Evolutionary conservation across 2,329 filamentous ascomycete genomes (phyloP).

Genomic region (Pseudogymnoascus sp.): DNA sequence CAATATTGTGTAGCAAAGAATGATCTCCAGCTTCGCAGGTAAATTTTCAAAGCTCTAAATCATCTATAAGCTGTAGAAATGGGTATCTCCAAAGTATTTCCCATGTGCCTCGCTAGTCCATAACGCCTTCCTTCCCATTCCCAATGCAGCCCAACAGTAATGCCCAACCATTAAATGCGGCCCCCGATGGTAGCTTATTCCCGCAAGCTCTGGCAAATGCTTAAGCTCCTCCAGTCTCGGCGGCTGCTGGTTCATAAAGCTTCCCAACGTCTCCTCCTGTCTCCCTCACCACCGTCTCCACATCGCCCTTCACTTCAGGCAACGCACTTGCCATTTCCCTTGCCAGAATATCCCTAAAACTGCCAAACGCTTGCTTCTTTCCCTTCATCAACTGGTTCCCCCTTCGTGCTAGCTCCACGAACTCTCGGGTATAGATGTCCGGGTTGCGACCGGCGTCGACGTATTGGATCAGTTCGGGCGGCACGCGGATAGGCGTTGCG

Average conservation of each 20-base stretch:
- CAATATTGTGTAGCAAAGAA: background rate
- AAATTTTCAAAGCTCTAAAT: background rate
- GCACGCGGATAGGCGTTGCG: slow-evolving; percentile 40
- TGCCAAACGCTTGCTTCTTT: slow-evolving; percentile 53
- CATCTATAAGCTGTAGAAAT: background rate
- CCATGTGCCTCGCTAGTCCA: slow-evolving; percentile 3
- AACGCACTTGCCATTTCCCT: slow-evolving; percentile 26
- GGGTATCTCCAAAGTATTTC: background rate
- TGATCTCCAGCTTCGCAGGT: background rate
- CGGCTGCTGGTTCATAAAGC: background rate
- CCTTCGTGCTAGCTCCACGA: slow-evolving; percentile 60
- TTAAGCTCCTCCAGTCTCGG: background rate
- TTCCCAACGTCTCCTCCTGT: slow-evolving; percentile 20
- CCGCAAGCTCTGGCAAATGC: background rate
- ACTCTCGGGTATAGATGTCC: slow-evolving; percentile 68
- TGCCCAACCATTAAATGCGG: background rate
- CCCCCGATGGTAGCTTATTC: background rate
- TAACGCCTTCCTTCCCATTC: background rate
- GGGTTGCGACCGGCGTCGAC: slow-evolving; percentile 66
- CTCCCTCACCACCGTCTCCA: slow-evolving; percentile 22
- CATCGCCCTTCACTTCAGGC: slow-evolving; percentile 27
- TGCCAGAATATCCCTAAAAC: slow-evolving; percentile 56
- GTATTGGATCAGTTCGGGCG: slow-evolving; percentile 58
- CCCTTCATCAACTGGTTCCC: slow-evolving; percentile 61
- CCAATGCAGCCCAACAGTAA: slow-evolving; percentile 1